A percentile compares a stretch with the other conserved stretches of the same genome.
Evolutionary conservation across 371 early-diverging fungal species (phyloP).

Genomic region (Paraphysoderma sedebokerense): DNA sequence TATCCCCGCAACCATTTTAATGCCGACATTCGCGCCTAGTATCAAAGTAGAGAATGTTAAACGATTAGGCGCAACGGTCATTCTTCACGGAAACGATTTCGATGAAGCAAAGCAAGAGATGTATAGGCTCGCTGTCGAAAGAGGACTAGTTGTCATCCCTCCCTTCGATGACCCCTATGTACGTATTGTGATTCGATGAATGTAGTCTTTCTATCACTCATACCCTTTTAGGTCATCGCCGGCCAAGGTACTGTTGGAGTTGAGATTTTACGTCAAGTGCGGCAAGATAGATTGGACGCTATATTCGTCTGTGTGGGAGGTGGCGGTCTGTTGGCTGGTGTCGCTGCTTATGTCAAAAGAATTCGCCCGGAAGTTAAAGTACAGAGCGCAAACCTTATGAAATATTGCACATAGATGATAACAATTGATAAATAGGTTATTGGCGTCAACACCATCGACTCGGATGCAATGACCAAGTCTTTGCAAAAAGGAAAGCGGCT

Average conservation of each 20-base stretch:
- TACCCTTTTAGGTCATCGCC: conserved; percentile 23
- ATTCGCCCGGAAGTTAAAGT: conserved; percentile 11
- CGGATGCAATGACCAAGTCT: conserved; percentile 15
- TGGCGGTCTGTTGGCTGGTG: conserved; percentile 37
- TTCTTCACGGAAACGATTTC: conserved; percentile 20
- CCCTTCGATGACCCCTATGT: conserved; percentile 22
- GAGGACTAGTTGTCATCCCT: conserved; percentile 20
- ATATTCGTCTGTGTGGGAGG: conserved; percentile 34
- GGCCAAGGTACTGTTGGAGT: conserved; percentile 39
- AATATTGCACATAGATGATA: not conserved
- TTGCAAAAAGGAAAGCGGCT: conserved; percentile 41
- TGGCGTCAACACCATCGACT: conserved; percentile 2
- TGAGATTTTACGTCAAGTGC: conserved; percentile 22
- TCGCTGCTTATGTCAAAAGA: conserved; percentile 19
- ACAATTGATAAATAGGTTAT: not conserved
- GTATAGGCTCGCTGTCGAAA: conserved; percentile 9
- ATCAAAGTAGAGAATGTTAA: conserved; percentile 29
- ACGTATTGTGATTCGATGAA: no score
- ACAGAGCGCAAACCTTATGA: not conserved
- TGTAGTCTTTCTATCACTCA: conserved; percentile 3
- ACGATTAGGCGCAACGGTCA: conserved; percentile 30
- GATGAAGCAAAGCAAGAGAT: conserved; percentile 13
- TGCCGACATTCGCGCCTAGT: conserved; percentile 27
- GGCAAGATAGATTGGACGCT: conserved; percentile 18
- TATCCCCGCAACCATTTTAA: conserved; percentile 29